phyloP scores from a whole-genome alignment of 2,329 filamentous ascomycete species.

The Domatiomyces catenatus region DNA sequence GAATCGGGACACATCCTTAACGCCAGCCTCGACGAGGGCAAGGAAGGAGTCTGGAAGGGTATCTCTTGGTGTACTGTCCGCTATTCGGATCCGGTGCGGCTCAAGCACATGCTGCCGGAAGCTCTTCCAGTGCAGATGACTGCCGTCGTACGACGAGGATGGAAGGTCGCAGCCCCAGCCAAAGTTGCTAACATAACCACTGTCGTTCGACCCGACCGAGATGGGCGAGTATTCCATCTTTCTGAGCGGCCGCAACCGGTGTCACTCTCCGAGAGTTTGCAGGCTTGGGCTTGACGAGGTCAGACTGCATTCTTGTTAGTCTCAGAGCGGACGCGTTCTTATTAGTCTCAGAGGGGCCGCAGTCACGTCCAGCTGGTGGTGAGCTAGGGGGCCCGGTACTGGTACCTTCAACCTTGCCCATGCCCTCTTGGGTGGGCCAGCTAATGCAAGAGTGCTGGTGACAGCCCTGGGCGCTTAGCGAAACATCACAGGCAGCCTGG shows the following conservation, averaged over 20 bases:
- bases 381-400: no score
- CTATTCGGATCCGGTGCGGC: constrained; percentile 12
- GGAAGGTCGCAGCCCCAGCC: constrained; percentile 4
- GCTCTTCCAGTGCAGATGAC: constrained; percentile 12
- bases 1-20: constrained; percentile 6
- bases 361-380: neutral
- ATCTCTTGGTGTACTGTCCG: constrained; percentile 8
- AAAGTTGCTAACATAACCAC: neutral
- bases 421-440: neutral
- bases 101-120: constrained; percentile 14
- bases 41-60: constrained; percentile 10
- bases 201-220: neutral
- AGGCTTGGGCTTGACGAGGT: no score
- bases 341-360: no score
- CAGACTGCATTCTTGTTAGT: neutral
- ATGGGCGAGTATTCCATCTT: neutral
- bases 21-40: constrained; percentile 9
- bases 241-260: neutral
- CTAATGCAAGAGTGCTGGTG: neutral
- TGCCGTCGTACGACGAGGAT: constrained; percentile 10
- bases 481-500: neutral
- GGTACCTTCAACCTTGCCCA: neutral
- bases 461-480: neutral
- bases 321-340: neutral
- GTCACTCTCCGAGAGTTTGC: no score